phyloP scores from a whole-genome alignment of 106 monocot species.

The Dendrobium nobile region DNA sequence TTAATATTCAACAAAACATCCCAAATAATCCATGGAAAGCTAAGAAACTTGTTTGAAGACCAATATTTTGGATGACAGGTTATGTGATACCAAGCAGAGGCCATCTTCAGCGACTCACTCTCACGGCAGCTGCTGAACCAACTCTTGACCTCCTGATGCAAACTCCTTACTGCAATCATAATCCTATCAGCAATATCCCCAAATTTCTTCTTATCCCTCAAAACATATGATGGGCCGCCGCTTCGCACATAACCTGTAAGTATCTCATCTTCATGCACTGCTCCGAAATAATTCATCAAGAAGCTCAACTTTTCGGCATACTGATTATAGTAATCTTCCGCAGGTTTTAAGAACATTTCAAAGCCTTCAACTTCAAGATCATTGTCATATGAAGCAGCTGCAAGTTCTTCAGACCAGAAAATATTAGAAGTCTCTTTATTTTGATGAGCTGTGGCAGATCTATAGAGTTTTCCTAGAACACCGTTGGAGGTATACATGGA shows the following conservation, averaged over 20 bases:
- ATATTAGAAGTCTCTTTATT: not conserved
- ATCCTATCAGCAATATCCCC: slow-evolving; percentile 73
- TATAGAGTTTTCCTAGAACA: slow-evolving; percentile 76
- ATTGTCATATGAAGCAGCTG: slow-evolving; percentile 30
- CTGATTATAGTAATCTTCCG: slow-evolving; percentile 41
- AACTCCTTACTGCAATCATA: slow-evolving; percentile 30
- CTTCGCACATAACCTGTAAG: slow-evolving; percentile 69
- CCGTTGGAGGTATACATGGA: slow-evolving; percentile 56
- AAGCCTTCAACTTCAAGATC: slow-evolving; percentile 78
- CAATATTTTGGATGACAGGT: slow-evolving; percentile 49
- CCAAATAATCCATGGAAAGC: slow-evolving; percentile 72
- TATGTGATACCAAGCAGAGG: slow-evolving; percentile 79
- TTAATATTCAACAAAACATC: slow-evolving; percentile 58
- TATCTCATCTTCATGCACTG: slow-evolving; percentile 71
- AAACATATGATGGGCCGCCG: slow-evolving; percentile 29
- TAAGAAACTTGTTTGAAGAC: slow-evolving; percentile 30
- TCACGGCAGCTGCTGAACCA: slow-evolving; percentile 49
- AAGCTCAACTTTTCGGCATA: slow-evolving; percentile 62
- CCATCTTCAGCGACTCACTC: slow-evolving; percentile 38
- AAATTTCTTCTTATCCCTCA: slow-evolving; percentile 55
- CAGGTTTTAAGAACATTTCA: slow-evolving; percentile 47
- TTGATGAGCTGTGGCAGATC: slow-evolving; percentile 8
- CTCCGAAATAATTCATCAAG: slow-evolving; percentile 75
- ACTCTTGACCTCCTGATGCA: slow-evolving; percentile 53
- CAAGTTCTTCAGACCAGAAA: not conserved